Conservation (phyloP, 2,329 filamentous ascomycete genomes). For the Delphinella strobiligena region DNA sequence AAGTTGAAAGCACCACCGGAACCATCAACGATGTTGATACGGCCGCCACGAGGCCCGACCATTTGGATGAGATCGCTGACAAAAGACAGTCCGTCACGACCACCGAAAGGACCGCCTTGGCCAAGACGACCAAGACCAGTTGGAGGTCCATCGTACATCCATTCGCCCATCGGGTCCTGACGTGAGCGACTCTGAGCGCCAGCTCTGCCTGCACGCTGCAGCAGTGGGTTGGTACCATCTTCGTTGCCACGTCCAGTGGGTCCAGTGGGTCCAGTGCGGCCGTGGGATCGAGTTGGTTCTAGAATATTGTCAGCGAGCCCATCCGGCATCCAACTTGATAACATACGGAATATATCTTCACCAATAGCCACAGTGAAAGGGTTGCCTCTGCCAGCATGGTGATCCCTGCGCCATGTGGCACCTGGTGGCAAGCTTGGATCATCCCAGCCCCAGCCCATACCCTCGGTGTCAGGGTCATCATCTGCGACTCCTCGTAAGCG, state of each 20-base stretch:
- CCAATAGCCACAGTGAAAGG: background rate
- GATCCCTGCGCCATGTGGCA: slow-evolving; percentile 1
- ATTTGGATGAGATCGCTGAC: slow-evolving; percentile 10
- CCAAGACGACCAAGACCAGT: background rate
- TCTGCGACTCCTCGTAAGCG: slow-evolving; percentile 20
- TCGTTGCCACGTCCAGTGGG: slow-evolving; percentile 47
- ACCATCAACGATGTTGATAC: slow-evolving; percentile 7
- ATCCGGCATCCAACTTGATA: background rate
- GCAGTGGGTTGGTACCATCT: slow-evolving; percentile 76
- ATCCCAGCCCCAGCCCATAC: slow-evolving; percentile 39
- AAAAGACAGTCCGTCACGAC: slow-evolving; percentile 5
- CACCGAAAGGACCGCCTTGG: slow-evolving; percentile 1
- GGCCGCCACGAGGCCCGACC: slow-evolving; percentile 8
- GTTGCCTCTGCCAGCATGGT: background rate
- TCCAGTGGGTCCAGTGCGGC: background rate
- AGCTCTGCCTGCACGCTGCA: slow-evolving; percentile 39
- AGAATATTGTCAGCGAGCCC: background rate
- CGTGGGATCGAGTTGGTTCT: background rate
- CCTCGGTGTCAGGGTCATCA: slow-evolving; percentile 22
- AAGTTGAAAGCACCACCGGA: slow-evolving; percentile 4
- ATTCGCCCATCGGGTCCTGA: slow-evolving; percentile 6
- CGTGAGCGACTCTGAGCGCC: background rate
- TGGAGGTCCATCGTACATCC: slow-evolving; percentile 1
- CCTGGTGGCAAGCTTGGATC: slow-evolving; percentile 26
- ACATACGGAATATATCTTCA: background rate